phyloP scores from a whole-genome alignment of 2,329 filamentous ascomycete genomes.

The Colletotrichum tanaceti region DNA sequence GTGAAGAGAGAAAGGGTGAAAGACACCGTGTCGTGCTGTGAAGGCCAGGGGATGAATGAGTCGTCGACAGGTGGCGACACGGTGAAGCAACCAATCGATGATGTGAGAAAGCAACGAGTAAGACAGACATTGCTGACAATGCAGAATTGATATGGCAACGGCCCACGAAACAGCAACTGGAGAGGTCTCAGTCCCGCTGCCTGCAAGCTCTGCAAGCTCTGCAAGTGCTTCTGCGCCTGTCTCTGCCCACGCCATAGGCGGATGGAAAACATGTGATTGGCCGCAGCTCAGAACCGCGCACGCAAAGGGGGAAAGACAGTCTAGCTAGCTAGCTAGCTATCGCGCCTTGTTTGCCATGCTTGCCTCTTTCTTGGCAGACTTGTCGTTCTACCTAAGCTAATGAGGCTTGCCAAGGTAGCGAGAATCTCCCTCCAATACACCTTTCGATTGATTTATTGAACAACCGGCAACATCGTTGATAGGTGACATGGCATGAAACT shows the following conservation, averaged over 20 bases:
- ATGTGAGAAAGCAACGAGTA: constrained; percentile 8
- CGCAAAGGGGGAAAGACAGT: not conserved
- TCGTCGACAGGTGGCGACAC: not conserved
- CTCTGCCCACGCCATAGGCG: constrained; percentile 20
- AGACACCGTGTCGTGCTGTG: not conserved
- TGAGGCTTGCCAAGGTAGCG: not conserved
- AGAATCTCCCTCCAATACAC: no score
- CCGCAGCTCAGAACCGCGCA: not conserved
- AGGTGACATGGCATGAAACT: not conserved
- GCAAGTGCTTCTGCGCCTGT: constrained; percentile 1
- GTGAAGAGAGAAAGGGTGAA: not conserved
- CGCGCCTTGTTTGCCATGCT: not conserved
- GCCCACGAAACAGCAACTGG: constrained; percentile 2
- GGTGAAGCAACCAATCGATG: constrained; percentile 6
- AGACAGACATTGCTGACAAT: constrained; percentile 26
- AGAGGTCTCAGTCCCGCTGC: constrained; percentile 23
- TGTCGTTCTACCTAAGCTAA: not conserved
- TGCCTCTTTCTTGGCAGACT: not conserved
- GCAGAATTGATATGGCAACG: constrained; percentile 24
- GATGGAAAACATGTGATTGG: constrained; percentile 35
- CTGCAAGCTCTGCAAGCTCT: not conserved
- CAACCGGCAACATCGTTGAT: no score
- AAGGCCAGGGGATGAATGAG: not conserved
- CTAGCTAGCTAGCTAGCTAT: not conserved
- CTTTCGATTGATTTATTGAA: no score